Percentiles rank a stretch among this genome's conserved stretches.
These are phyloP conservation scores for Aspergillus diversus DNA, from an alignment of 495 filamentous ascomycete genomes.

Conservation along the genomic window DNA sequence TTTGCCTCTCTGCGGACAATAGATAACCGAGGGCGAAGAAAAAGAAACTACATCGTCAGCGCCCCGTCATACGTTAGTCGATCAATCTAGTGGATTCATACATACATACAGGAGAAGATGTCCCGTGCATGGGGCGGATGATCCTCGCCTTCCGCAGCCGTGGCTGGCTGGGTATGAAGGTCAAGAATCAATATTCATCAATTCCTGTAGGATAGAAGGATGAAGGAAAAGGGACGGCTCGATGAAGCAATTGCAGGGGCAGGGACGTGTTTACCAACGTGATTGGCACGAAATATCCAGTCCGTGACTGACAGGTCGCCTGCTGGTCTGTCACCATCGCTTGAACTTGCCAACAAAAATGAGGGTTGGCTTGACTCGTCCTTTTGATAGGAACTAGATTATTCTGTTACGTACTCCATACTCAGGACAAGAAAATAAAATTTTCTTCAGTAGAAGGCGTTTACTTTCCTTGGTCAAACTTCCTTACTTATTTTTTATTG, in stretches of 20 bases:
- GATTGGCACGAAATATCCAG: not conserved
- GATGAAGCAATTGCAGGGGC: not conserved
- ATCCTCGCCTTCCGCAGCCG: slow-evolving; percentile 15
- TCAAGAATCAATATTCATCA: not conserved
- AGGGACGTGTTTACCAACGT: not conserved
- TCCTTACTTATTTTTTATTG: not conserved
- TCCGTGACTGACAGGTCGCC: not conserved
- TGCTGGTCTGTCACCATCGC: not conserved
- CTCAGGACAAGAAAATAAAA: not conserved
- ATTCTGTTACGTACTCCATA: slow-evolving; percentile 15
- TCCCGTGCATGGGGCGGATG: slow-evolving; percentile 18
- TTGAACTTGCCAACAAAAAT: not conserved
- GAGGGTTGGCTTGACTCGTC: not conserved
- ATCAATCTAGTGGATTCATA: slow-evolving; percentile 15
- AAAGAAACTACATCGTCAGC: slow-evolving; percentile 7
- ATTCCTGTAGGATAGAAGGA: not conserved
- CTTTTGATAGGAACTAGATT: not conserved
- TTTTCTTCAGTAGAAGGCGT: not conserved
- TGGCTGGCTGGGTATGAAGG: slow-evolving; percentile 18
- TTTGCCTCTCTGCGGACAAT: slow-evolving; percentile 5
- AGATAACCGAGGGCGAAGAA: slow-evolving; percentile 2
- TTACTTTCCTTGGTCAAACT: not conserved
- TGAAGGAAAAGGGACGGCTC: not conserved
- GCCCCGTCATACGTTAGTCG: slow-evolving; percentile 9
- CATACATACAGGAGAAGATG: slow-evolving; percentile 8